These are phyloP conservation scores for Pinus tabuliformis DNA, from an alignment of 75 land plant genomes.

Conservation along the genomic window DNA sequence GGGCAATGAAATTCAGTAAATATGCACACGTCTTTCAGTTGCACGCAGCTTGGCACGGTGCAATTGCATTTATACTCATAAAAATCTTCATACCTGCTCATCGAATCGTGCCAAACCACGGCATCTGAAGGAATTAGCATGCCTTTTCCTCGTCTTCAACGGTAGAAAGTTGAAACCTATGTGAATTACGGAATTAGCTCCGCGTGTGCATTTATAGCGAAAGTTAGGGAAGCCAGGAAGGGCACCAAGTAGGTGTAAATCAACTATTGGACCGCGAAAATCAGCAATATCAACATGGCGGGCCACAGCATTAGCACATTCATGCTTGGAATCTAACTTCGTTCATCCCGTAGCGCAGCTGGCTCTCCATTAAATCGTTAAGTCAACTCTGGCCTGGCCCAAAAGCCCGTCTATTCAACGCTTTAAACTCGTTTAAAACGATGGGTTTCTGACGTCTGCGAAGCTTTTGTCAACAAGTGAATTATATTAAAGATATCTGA, in stretches of 20 bases:
- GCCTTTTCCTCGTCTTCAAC: background rate
- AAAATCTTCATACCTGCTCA: background rate
- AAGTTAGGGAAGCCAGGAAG: too few relatives aligned
- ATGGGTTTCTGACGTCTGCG: background rate
- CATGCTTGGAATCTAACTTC: too few relatives aligned
- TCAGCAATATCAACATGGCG: background rate
- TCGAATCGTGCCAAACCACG: slow-evolving; percentile 8
- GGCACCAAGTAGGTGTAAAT: background rate
- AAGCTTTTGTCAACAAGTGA: too few relatives aligned
- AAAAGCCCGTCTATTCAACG: background rate
- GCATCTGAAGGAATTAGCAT: slow-evolving; percentile 5
- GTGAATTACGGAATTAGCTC: background rate
- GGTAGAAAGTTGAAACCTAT: background rate
- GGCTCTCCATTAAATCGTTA: background rate
- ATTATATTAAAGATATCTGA: too few relatives aligned
- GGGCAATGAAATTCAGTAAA: too few relatives aligned
- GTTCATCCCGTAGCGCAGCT: background rate
- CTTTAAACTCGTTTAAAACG: background rate
- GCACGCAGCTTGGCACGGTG: slow-evolving; percentile 14
- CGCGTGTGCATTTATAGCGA: background rate
- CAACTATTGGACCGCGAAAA: background rate
- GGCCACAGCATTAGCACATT: slow-evolving; percentile 2
- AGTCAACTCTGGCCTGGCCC: background rate
- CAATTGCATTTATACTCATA: background rate
- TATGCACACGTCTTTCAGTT: background rate